Base-by-base conservation (phyloP, 495 filamentous ascomycete genomes). In the Apodospora peruviana region DNA sequence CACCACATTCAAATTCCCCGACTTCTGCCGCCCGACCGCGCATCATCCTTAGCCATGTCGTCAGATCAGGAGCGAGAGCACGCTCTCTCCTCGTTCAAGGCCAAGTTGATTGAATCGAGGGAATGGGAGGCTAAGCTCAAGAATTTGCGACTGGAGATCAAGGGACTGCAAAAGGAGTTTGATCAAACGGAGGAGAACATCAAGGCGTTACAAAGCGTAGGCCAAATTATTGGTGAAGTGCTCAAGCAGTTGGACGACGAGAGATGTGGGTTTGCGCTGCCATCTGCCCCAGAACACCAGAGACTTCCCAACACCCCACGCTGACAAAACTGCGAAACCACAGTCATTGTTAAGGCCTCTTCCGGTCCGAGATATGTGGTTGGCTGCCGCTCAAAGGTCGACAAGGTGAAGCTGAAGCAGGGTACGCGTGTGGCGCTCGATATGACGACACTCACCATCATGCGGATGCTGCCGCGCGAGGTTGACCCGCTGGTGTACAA, bases 361-460 rank as follows among this genome's bases (percentile, higher is more conserved):
- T 96, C 91, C 4, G 94, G 94, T 21, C 94, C 94, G 43, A 84
- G 94, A 62, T 99, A 99, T 69, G 94, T 99, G 40, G 94, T 99
- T 62, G 94, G 94, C 43, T 99, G 94, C 74, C 84, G 94, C 47
- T 96, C 90, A 29, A 97, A 97, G 70, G 93, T 99, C 56, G 93
- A 97, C 70, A 96, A 95, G 68, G 71, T 76, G 45, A 96, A 96
- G 75, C 76, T 99, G 57, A 96, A 96, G 77, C 94, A 99, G 71
- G 94, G 94, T 53, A 95, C 91, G 3, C 90, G 94, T 58, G 94
- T 99, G 50, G 93, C 94, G 37, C 87, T 99, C 46, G 94, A 99
- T 66, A 99, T 99, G 94, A 99, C 94, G 32, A 99, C 94, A 14
- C 84, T 99, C 52, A 99, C 94, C 22, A 99, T 99, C 69, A 99